phyloP scores from a whole-genome alignment of 2,329 filamentous ascomycete species.

The Hirsutella thompsonii region DNA sequence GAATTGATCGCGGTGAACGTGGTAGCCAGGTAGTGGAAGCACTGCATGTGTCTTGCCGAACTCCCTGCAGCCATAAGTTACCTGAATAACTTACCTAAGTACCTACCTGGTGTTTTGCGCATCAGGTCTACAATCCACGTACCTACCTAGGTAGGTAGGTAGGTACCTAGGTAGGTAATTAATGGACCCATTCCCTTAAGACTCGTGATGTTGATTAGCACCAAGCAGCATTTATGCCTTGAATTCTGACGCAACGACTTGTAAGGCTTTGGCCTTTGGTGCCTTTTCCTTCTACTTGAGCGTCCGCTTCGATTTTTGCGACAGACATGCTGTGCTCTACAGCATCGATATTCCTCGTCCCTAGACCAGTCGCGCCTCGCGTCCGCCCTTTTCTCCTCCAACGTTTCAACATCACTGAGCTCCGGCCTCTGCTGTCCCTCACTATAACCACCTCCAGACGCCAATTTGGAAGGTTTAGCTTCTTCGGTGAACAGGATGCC shows the following conservation, averaged over 20 bases:
- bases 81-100: background rate
- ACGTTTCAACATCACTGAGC: background rate
- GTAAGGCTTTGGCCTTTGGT: background rate
- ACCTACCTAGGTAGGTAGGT: no score
- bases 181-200: no score
- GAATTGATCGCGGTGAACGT: no score
- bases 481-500: constrained; percentile 17
- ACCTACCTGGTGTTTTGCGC: no score
- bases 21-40: no score
- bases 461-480: background rate
- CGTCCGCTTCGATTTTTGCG: background rate
- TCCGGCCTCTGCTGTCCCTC: background rate
- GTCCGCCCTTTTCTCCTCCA: background rate
- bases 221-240: no score
- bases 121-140: no score
- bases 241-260: background rate
- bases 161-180: no score
- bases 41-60: background rate
- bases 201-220: no score
- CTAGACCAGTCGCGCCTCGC: constrained; percentile 1
- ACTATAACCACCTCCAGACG: background rate
- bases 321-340: background rate
- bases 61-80: no score
- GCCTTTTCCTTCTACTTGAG: background rate
- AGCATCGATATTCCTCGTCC: background rate